A percentile compares a stretch with the other conserved stretches of the same genome.
phyloP scores from a whole-genome alignment of 306 rosid genomes.

The Prunus padus region DNA sequence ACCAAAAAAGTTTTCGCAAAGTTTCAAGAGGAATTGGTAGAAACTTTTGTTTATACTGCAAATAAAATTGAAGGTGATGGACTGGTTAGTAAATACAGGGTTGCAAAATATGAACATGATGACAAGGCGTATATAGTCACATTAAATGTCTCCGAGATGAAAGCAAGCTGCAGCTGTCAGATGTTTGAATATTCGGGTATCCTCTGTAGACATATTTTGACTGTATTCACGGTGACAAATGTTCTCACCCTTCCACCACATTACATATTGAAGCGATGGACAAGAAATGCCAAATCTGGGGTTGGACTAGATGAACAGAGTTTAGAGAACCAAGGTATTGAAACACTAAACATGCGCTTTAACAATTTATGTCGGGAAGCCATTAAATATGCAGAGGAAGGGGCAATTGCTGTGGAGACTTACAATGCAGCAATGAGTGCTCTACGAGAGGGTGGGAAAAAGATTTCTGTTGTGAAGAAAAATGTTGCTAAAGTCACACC shows the following conservation, averaged over 20 bases:
- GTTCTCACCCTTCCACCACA: constrained; percentile 73
- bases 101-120: constrained; percentile 71
- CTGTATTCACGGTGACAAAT: constrained; percentile 79
- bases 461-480: constrained; percentile 50
- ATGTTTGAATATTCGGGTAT: constrained; percentile 81
- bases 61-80: constrained; percentile 57
- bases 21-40: constrained; percentile 79
- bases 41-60: constrained; percentile 75
- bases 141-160: constrained; percentile 48
- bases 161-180: constrained; percentile 73
- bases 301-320: constrained; percentile 43
- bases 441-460: constrained; percentile 55
- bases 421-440: constrained; percentile 54
- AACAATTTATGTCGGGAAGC: constrained; percentile 71
- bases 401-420: constrained; percentile 64
- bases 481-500: constrained; percentile 50
- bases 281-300: constrained; percentile 56
- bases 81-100: constrained; percentile 55
- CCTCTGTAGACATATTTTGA: constrained; percentile 75
- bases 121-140: constrained; percentile 62
- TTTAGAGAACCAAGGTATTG: constrained; percentile 44
- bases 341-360: constrained; percentile 56
- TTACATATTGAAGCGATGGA: constrained; percentile 77
- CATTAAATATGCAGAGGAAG: constrained; percentile 73
- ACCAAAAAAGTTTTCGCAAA: constrained; percentile 63